Conservation (phyloP, 2,329 filamentous ascomycete species). For the Phyllachora maydis region DNA sequence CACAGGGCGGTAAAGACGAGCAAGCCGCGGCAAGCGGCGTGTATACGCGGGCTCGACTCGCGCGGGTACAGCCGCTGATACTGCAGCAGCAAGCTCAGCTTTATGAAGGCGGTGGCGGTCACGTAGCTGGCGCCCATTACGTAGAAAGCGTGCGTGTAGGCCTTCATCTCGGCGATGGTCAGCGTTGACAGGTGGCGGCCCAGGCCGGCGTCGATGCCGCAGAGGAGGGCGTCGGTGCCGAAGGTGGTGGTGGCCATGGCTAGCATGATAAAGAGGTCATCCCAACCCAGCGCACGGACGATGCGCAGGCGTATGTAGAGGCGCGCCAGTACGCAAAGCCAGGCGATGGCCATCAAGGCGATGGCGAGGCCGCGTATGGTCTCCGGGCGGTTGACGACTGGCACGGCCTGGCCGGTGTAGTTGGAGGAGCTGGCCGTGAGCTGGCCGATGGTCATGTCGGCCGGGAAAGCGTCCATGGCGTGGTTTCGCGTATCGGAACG, state of each 20-base stretch:
- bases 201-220: slow-evolving; percentile 1
- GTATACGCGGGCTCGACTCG: slow-evolving; percentile 2
- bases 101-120: slow-evolving; percentile 8
- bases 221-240: neutral
- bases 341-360: neutral
- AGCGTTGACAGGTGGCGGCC: slow-evolving; percentile 2
- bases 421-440: no score
- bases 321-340: neutral
- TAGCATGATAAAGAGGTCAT: slow-evolving; percentile 3
- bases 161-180: slow-evolving; percentile 1
- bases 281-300: slow-evolving; percentile 2
- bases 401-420: no score
- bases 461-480: no score
- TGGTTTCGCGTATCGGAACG: no score
- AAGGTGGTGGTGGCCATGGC: slow-evolving; percentile 2
- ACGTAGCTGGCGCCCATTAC: slow-evolving; percentile 7
- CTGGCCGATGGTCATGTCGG: no score
- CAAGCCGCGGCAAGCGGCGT: slow-evolving; percentile 5
- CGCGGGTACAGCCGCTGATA: slow-evolving; percentile 8
- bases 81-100: slow-evolving; percentile 9
- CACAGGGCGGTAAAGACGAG: slow-evolving; percentile 6
- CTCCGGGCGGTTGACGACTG: neutral
- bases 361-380: neutral
- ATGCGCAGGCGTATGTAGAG: neutral
- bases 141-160: slow-evolving; percentile 6